These are phyloP conservation scores for Paramecium pentaurelia DNA, from an alignment of 73 alveolate genomes.

Conservation along the genomic window DNA sequence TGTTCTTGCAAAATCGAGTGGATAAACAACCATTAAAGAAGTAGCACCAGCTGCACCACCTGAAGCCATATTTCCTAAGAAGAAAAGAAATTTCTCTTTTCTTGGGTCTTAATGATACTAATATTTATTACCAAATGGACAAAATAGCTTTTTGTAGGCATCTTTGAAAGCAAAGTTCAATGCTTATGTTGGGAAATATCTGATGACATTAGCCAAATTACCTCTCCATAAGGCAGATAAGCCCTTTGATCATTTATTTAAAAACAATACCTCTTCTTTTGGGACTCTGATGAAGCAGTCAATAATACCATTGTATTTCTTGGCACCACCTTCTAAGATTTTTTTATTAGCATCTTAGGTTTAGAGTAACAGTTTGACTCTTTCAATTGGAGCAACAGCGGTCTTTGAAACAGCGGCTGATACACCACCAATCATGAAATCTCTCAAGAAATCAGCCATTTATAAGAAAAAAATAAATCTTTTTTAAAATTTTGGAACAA, in stretches of 20 bases:
- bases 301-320: slow-evolving; percentile 66
- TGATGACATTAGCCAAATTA: slow-evolving; percentile 68
- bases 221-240: slow-evolving; percentile 78
- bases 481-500: neutral
- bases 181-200: slow-evolving; percentile 83
- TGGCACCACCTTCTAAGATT: slow-evolving; percentile 32
- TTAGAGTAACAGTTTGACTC: slow-evolving; percentile 75
- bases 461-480: neutral
- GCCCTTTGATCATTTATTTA: slow-evolving; percentile 38
- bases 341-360: slow-evolving; percentile 65
- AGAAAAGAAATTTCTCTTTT: neutral
- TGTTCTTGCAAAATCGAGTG: slow-evolving; percentile 80
- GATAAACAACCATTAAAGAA: slow-evolving; percentile 70
- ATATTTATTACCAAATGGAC: neutral
- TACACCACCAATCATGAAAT: slow-evolving; percentile 73
- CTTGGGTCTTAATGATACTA: neutral
- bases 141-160: neutral
- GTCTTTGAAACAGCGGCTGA: slow-evolving; percentile 75
- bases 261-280: slow-evolving; percentile 56
- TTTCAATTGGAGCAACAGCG: slow-evolving; percentile 79
- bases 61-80: slow-evolving; percentile 62
- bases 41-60: slow-evolving; percentile 87
- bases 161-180: slow-evolving; percentile 80
- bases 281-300: slow-evolving; percentile 72
- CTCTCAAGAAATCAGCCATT: slow-evolving; percentile 19